Base-by-base conservation (phyloP, 2,329 filamentous ascomycete species). In the Neonectria punicea region DNA sequence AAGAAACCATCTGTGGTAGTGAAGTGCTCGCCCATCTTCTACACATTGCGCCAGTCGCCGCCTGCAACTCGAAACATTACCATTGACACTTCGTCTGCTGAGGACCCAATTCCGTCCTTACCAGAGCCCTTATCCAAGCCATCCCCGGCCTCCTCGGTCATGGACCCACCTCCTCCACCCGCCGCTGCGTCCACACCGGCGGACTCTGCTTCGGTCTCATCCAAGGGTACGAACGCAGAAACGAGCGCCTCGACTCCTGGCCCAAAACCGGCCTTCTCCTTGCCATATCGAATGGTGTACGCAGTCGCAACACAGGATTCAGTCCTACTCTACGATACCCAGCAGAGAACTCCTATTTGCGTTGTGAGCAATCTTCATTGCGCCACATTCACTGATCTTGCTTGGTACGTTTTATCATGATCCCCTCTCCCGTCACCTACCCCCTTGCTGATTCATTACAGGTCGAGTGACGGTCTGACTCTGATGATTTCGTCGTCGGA, bases 1-100 rank as follows among this genome's bases (percentile, higher is more conserved):
- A 99, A 98, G 84, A 99, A 99, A 79, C 96, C 96, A 0, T 98
- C 96, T 0, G 93, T 99, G 11, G 96, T 94, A 1, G 93, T 99
- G 65, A 93, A 93, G 75, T 99, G 96, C 77, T 99, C 95, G 14
- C 96, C 96, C 0, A 81, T 97, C 25, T 90, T 93, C 72, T 99
- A 98, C 80, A 93, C 90, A 0, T 83, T 97, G 22, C 89, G 96
- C 44, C 89, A 92, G 73, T 81, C 84, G 0, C 80, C 86, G 0
- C 89, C 90, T 10, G 80, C 87, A 4, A 97, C 94, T 1, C 94
- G 92, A 72, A 90, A 97, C 74, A 97, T 99, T 71, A 97, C 93
- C 0, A 93, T 99, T 67, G 96, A 99, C 79, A 98, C 95, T 0
- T 94, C 94, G 0, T 96, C 93, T 10, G 84, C 89, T 3, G 95